Evolutionary conservation across 345 rosid species (phyloP), one percentile per base, ranked within the genome.

Genomic region (Citrus glauca): DNA sequence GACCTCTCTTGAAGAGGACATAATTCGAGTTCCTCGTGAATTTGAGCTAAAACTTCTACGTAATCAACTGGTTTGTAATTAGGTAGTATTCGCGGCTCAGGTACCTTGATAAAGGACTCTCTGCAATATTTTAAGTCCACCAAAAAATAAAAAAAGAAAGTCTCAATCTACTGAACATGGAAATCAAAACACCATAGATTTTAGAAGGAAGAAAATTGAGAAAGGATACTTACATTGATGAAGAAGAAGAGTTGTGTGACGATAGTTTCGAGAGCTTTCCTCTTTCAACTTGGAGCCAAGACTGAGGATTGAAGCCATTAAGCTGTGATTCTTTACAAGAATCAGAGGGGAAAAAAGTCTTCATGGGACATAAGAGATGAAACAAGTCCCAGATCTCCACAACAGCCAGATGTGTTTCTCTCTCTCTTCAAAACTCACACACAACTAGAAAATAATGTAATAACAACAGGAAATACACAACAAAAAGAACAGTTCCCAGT

Each of bases 261-360:
- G 93, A 84, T 6, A 86, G 65, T 77, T 91, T 91, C 59, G 89
- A 81, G 71, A 87, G 87, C 81, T 94, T 96, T 83, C 98, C 99
- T 84, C 98, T 90, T 82, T 96, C 99, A 78, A 94, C 98, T 86
- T 96, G 99, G 75, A 94, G 99, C 99, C 99, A 96, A 71, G 98
- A 92, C 87, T 96, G 98, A 6, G 98, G 98, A 91, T 96, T 96
- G 61, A 92, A 81, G 1, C 91, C 90, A 89, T 89, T 79, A 82
- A 89, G 89, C 81, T 91, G 94, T 68, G 93, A 80, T 68, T 94
- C 98, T 89, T 94, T 96, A 87, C 89, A 94, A 35, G 95, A 86
- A 73, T 94, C 98, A 68, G 98, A 88, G 7, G 94, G 91, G 76
- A 88, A 88, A 82, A 91, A 90, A 42, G 91, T 86, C 92, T 90